Conservation (phyloP, 345 rosid genomes). For the Citrus maxima region DNA sequence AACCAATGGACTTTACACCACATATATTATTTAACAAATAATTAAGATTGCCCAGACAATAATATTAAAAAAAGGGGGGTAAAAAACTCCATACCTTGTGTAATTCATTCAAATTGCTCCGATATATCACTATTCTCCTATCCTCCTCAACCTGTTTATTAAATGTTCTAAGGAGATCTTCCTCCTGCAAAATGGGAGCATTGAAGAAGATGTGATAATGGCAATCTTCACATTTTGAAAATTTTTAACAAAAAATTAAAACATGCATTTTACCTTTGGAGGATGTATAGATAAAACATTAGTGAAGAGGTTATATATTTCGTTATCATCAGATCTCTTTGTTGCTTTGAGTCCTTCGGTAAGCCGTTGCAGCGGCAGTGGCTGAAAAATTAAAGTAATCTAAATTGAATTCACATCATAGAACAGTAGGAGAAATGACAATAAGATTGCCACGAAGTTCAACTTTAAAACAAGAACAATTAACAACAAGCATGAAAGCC, state of each 20-base stretch:
- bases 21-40: not conserved
- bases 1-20: not conserved
- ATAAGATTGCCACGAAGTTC: not conserved
- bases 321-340: conserved; percentile 56
- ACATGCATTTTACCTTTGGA: conserved; percentile 56
- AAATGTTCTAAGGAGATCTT: conserved; percentile 61
- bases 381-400: conserved; percentile 46
- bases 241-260: not conserved
- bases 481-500: not conserved
- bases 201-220: not conserved
- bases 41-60: not conserved
- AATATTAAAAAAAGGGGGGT: not conserved
- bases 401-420: not conserved
- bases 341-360: conserved; percentile 75
- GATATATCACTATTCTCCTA: conserved; percentile 69
- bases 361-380: conserved; percentile 78
- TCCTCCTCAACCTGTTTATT: conserved; percentile 93
- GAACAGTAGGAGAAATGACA: not conserved
- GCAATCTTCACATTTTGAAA: not conserved
- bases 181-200: conserved; percentile 57
- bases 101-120: conserved; percentile 82
- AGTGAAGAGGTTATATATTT: conserved; percentile 73
- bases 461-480: not conserved
- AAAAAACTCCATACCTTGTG: conserved; percentile 52
- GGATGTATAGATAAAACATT: conserved; percentile 69